A percentile compares a stretch with the other conserved stretches of the same genome.
Conservation (phyloP, 495 filamentous ascomycete species). For the Hypoxylon rickii region DNA sequence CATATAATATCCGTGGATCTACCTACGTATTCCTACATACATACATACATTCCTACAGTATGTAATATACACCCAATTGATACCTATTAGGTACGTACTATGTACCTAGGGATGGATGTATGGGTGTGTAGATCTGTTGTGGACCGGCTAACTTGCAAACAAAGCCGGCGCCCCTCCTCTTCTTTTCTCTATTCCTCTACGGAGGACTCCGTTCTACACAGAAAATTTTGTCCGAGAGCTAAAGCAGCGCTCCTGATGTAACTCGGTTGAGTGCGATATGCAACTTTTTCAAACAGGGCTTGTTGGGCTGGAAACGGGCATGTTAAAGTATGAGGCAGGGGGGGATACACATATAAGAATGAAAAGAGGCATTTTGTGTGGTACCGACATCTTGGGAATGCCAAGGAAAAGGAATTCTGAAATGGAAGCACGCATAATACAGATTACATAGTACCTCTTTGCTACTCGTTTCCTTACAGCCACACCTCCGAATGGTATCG, state of each 20-base stretch:
- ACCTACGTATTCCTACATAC: conserved; percentile 2
- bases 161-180: conserved; percentile 3
- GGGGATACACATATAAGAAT: too few relatives aligned
- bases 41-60: neutral
- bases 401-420: conserved; percentile 33
- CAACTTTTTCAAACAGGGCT: conserved; percentile 25
- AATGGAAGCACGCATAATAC: conserved; percentile 24
- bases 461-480: too few relatives aligned
- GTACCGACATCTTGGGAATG: conserved; percentile 37
- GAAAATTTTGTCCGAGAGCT: conserved; percentile 19
- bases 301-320: conserved; percentile 33
- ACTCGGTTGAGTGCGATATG: conserved; percentile 28
- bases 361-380: too few relatives aligned
- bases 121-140: conserved; percentile 10
- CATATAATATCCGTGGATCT: too few relatives aligned
- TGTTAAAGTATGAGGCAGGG: conserved; percentile 26
- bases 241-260: conserved; percentile 34
- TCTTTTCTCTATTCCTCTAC: conserved; percentile 1
- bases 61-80: too few relatives aligned
- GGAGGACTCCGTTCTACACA: conserved; percentile 16
- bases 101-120: neutral
- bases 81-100: too few relatives aligned
- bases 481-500: too few relatives aligned
- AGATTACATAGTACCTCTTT: neutral
- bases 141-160: conserved; percentile 21